Evolutionary conservation across 1,284 basidiomycete species (phyloP), one percentile per base, ranked within the genome.

Genomic region (Ceratobasidium sp.): DNA sequence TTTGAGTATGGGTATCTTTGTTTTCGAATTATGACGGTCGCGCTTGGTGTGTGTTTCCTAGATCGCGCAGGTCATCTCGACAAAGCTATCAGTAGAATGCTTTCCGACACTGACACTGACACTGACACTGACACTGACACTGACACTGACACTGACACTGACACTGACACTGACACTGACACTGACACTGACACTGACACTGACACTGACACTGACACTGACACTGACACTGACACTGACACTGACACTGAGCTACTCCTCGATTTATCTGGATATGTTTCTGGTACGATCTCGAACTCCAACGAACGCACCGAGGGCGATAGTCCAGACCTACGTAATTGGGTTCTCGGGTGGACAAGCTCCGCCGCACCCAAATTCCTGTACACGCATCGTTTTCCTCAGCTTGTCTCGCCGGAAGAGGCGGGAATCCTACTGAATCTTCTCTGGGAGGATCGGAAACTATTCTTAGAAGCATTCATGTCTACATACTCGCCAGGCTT

Each of bases 1-100:
- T 38, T 35, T 38, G 32, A 56, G 22, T 56, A 38, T 22, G 54
- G 54, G 1, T 56, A 56, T 38, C 34, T 56, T 2, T 56, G 54
- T 35, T 56, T 56, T 20, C 10, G 31, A 20, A 35, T 56, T 35
- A 4, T 56, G 3, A 25, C n/a, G 15, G 20, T 56, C 20, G n/a
- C 54, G 13, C 20, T 56, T 15, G 54, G 35, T n/a, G 34, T 40
- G 2, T 8, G 6, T 20, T 1, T 56, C 6, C 34, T 56, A 27
- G 34, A 38, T 7, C 17, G 34, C 2, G 22, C 54, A 8, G 13
- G 40, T 2, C 15, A 38, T 15, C 54, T 56, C 34, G 34, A 56
- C 15, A 56, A 38, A 35, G 31, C 54, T 17, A 56, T 56, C 13
- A n/a, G 1, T 6, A 56, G 40, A 17, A 56, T 56, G 54, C n/a